A percentile compares a stretch with the other conserved stretches of the same genome.
Conservation (phyloP, 1,284 basidiomycete species). For the Schizophyllum commune region DNA sequence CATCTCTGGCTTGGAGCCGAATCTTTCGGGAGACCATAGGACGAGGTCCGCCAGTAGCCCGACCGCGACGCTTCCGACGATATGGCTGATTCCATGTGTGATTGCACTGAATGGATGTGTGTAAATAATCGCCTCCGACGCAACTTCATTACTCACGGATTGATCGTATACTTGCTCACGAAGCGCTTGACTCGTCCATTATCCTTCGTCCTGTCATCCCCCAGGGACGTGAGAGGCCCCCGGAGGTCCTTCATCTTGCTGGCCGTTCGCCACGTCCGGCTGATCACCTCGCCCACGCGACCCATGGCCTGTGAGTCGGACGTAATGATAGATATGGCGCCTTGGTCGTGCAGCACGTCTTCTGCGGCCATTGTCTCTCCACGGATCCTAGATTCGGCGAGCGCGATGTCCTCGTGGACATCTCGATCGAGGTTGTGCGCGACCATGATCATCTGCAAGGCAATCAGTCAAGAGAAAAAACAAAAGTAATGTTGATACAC, state of each 20-base stretch:
- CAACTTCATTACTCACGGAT: conserved; percentile 63
- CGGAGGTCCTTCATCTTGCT: conserved; percentile 84
- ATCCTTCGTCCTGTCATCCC: conserved; percentile 66
- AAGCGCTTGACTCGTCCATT: conserved; percentile 98
- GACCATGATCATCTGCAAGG: conserved; percentile 87
- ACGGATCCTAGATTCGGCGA: conserved; percentile 96
- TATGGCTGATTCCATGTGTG: conserved; percentile 85
- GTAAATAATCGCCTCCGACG: conserved; percentile 2
- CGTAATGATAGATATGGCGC: conserved; percentile 94
- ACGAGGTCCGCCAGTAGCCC: conserved; percentile 91
- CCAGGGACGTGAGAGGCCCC: conserved; percentile 60
- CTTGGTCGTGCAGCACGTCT: conserved; percentile 91
- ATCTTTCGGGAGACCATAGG: conserved; percentile 89
- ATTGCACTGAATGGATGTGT: conserved; percentile 59
- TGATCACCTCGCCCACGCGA: conserved; percentile 90
- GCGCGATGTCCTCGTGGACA: conserved; percentile 92
- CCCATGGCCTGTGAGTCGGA: conserved; percentile 99
- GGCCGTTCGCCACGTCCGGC: conserved; percentile 94
- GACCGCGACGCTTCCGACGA: conserved; percentile 79
- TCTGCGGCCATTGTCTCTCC: conserved; percentile 97
- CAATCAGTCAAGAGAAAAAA: not conserved
- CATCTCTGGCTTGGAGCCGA: conserved; percentile 89
- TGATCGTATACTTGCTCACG: conserved; percentile 95
- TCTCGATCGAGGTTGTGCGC: conserved; percentile 86
- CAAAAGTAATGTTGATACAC: conserved; percentile 17